Evolutionary conservation across 257 asterid genomes (phyloP), one percentile per base, ranked within the genome.

Genomic region (Echium plantagineum): DNA sequence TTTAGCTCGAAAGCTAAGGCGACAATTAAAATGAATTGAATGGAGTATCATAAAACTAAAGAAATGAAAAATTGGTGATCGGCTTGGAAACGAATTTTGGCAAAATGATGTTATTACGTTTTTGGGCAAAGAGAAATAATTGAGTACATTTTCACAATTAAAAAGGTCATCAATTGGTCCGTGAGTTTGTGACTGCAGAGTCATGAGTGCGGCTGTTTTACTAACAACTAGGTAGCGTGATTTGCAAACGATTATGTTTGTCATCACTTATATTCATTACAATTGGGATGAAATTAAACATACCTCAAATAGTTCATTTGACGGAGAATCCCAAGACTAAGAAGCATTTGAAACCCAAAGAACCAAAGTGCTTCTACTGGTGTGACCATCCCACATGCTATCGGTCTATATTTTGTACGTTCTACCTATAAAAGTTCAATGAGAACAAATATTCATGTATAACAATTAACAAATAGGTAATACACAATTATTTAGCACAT

Each of bases 301-400:
- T 63, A 90, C 98, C 98, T 91, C 73, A 78, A 93, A 71, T 71
- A 71, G 62, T 93, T 93, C 52, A 89, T 83, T 63, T 89, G 97
- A 65, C 84, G 74, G 63, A 93, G 99, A 63, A 89, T 83, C 57
- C 90, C 95, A 75, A 89, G 81, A 48, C 97, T 95, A 71, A 93
- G 66, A 65, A 85, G 81, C 85, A 89, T 72, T 67, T 93, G 99
- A 62, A 86, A 79, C 30, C 95, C 97, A 69, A 93, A 90, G 74
- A 89, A 89, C 72, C 80, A 78, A 65, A 80, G 69, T 53, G 97
- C 99, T 77, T 81, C 85, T 73, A 78, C 80, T 9, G 99, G 95
- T 55, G 96, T 79, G 57, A 93, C 57, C 22, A 48, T 80, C 57
- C 99, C 99, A 71, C 97, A 86, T 19, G 97, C 95, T 54, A 93